phyloP scores from a whole-genome alignment of 257 asterid genomes.

The Pogostemon cablin region DNA sequence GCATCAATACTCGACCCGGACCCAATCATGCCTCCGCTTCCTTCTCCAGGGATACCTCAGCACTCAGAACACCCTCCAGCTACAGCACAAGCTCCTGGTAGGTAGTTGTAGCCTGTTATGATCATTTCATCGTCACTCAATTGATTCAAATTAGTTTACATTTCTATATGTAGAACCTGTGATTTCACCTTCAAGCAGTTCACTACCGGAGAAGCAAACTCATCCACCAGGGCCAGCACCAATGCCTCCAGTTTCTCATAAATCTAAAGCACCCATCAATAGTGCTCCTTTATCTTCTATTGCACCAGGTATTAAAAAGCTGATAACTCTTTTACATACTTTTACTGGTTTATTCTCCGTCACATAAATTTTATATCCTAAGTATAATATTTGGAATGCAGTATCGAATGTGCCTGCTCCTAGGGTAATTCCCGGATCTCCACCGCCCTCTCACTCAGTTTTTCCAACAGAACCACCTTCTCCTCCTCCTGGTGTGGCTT shows the following conservation, averaged over 20 bases:
- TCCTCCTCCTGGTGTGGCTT: constrained; percentile 47
- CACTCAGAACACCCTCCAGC: constrained; percentile 40
- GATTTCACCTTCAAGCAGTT: constrained; percentile 47
- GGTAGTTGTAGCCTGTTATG: constrained; percentile 22
- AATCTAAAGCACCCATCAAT: constrained; percentile 44
- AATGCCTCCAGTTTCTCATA: constrained; percentile 48
- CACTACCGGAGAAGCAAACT: constrained; percentile 46
- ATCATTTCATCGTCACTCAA: background rate
- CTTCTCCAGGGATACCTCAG: constrained; percentile 37
- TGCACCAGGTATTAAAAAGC: constrained; percentile 53
- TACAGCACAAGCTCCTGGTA: constrained; percentile 65
- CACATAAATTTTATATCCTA: constrained; percentile 16
- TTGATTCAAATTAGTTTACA: background rate
- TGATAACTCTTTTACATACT: constrained; percentile 15
- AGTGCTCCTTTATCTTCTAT: constrained; percentile 39
- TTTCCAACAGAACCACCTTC: constrained; percentile 45
- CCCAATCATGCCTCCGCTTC: constrained; percentile 52
- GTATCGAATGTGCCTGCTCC: constrained; percentile 43
- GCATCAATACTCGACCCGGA: constrained; percentile 20
- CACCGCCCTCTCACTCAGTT: constrained; percentile 38
- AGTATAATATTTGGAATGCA: constrained; percentile 30
- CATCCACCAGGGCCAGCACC: constrained; percentile 43
- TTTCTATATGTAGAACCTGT: constrained; percentile 52
- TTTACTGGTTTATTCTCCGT: background rate
- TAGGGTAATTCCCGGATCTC: constrained; percentile 35